Percentiles rank a stretch among this genome's conserved stretches.
phyloP scores from a whole-genome alignment of 2,329 filamentous ascomycete species.

The Fusarium sp. region DNA sequence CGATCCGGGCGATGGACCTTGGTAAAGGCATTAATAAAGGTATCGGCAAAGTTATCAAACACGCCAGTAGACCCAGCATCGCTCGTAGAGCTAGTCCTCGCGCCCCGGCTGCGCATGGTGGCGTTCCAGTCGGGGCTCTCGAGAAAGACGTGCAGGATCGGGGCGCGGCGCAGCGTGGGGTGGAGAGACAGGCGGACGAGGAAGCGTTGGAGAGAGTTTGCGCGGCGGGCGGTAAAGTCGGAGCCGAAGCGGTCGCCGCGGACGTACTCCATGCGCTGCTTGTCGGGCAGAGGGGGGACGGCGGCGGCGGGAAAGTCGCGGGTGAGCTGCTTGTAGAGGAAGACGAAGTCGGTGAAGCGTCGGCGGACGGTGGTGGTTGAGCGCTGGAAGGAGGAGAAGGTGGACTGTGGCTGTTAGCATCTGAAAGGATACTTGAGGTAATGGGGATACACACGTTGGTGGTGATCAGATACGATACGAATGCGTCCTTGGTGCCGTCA shows the following conservation, averaged over 20 bases:
- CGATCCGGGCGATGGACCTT: slow-evolving; percentile 96
- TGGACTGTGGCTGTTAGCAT: slow-evolving; percentile 70
- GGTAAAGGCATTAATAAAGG: slow-evolving; percentile 95
- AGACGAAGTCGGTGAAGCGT: slow-evolving; percentile 97
- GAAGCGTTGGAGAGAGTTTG: slow-evolving; percentile 92
- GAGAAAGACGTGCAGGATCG: slow-evolving; percentile 88
- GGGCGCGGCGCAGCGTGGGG: slow-evolving; percentile 85
- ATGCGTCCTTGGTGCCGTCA: slow-evolving; percentile 95
- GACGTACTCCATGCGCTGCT: slow-evolving; percentile 99
- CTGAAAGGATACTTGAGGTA: neutral
- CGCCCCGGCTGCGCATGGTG: slow-evolving; percentile 84
- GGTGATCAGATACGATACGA: slow-evolving; percentile 94
- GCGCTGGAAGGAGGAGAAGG: slow-evolving; percentile 93
- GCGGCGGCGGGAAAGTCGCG: slow-evolving; percentile 92
- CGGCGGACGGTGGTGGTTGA: slow-evolving; percentile 83
- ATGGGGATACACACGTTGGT: slow-evolving; percentile 73
- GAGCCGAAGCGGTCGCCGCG: slow-evolving; percentile 93
- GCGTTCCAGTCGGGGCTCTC: slow-evolving; percentile 97
- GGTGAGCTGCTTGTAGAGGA: slow-evolving; percentile 90
- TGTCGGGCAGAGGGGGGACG: slow-evolving; percentile 94
- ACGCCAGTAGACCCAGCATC: slow-evolving; percentile 73
- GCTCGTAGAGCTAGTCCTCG: slow-evolving; percentile 68
- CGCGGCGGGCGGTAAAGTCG: slow-evolving; percentile 90
- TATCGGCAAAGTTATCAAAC: slow-evolving; percentile 95
- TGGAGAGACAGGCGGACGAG: slow-evolving; percentile 88